Evolutionary conservation across 108 stramenopile genomes (phyloP), one percentile per base, ranked within the genome.

Genomic region (Nitzschia inconspicua): DNA sequence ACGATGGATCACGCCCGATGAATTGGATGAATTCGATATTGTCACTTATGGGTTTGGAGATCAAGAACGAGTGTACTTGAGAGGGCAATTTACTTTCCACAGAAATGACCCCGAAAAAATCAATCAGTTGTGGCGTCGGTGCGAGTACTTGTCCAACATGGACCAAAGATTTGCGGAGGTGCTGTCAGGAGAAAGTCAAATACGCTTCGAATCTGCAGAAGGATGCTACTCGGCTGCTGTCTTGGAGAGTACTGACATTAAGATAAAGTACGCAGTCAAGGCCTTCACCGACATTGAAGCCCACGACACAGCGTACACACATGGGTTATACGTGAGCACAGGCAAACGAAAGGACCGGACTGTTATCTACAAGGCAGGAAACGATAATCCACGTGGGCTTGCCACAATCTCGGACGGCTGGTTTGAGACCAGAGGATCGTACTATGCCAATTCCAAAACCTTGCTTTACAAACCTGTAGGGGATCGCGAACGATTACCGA

Each of bases 11-110:
- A 75, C 85, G 26, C 48, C 69, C 0, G 88, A 89, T 20, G 92
- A 94, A 78, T 73, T 88, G 66, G 77, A 46, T 18, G 73, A 86
- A 3, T 95, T 79, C 57, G 95, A 96, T 63, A 89, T 96, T 44
- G 87, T 95, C 29, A 94, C 94, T 0, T 97, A 92, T 77, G 84
- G 84, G 10, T 95, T 85, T 64, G 96, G 96, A 0, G 96, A 97
- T 76, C 91, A 94, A 66, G 60, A 84, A n/a, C 77, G 88, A n/a
- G 31, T 54, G 1, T 54, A 97, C 52, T 30, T 94, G 47, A 57
- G 94, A 19, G 96, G 96, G 29, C 96, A 97, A 71, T 94, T 95
- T 60, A 97, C 96, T 0, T 83, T 95, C 53, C 96, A 97, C 66
- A 68, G 69, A 49, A 97, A 93, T 67, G 78, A 68, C 44, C 76